Base-by-base conservation (phyloP, 1,284 basidiomycete genomes). In the Thecaphora thlaspeos region DNA sequence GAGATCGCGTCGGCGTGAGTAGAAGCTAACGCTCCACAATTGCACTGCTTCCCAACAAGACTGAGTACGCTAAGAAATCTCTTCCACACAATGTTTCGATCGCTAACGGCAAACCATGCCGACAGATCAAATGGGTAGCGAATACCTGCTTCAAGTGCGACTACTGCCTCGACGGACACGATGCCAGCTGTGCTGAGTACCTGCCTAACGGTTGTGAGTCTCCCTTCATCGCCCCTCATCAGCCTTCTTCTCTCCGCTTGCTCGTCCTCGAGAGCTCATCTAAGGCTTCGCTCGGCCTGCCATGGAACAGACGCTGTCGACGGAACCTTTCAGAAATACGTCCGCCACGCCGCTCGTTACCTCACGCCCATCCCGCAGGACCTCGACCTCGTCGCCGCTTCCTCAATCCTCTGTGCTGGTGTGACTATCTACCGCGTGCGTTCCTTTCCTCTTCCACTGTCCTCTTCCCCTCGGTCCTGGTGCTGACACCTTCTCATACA, bases 331-430 rank as follows among this genome's bases (percentile, higher is more conserved):
- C 83, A 85, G 44, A 84, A 91, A 24, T 80, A 80, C 62, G 79
- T 78, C 79, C 82, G 87, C 15, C 85, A 86, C 12, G 87, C 81
- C 70, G 84, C 86, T 34, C 80, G 84, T 55, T 83, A 84, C 66
- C 86, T 92, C 43, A 90, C 89, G 8, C 62, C 58, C 43, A 68
- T 71, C 34, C 70, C 70, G 9, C 52, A 67, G n/a, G 21, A 73
- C 4, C 72, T 91, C 43, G 80, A 82, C 50, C 85, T 87, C 61
- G 82, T 83, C 14, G 85, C 83, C 18, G 90, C 89, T n/a, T 88
- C 89, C 5, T 88, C 89, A 14, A 84, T 92, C 57, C 84, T 91
- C 22, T 92, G 89, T 41, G 24, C 64, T 83, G 88, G 88, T 48
- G 79, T 89, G n/a, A 90, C 89, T 2, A 86, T 88, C 55, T 91